These are phyloP conservation scores for Scedosporium apiospermum DNA, from an alignment of 2,329 filamentous ascomycete genomes.

Conservation along the genomic window DNA sequence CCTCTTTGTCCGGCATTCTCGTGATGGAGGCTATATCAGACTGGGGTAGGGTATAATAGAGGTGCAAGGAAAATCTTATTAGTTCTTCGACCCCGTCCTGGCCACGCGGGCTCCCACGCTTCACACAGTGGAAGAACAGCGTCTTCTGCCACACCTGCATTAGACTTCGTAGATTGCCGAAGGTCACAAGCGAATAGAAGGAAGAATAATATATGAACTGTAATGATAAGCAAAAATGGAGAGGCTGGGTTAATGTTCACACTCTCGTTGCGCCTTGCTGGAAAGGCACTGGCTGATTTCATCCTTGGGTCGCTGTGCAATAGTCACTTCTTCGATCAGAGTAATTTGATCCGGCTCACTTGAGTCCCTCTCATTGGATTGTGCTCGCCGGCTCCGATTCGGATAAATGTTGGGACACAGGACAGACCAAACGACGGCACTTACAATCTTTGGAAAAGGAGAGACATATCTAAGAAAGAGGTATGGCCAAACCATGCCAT, in stretches of 20 bases:
- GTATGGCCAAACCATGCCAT: neutral
- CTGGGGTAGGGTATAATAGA: conserved; percentile 13
- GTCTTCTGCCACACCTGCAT: conserved; percentile 8
- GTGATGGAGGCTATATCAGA: conserved; percentile 12
- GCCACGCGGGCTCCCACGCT: neutral
- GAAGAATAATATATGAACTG: neutral
- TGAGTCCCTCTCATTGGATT: neutral
- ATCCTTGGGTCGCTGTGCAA: neutral
- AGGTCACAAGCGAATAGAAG: conserved; percentile 1
- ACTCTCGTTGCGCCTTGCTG: neutral
- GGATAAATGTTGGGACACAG: neutral
- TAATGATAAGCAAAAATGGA: neutral
- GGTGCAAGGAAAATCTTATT: conserved; percentile 6
- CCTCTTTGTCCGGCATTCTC: neutral
- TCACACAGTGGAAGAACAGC: neutral
- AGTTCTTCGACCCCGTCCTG: neutral
- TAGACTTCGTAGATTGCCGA: conserved; percentile 11
- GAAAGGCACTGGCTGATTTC: neutral
- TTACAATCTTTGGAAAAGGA: neutral
- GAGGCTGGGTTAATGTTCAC: neutral
- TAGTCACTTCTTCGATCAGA: neutral
- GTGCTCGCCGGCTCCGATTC: neutral
- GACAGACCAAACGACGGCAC: neutral
- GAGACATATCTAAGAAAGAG: neutral
- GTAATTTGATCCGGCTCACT: neutral